A percentile compares a stretch with the other conserved stretches of the same genome.
phyloP scores from a whole-genome alignment of 1,284 basidiomycete genomes.

The Rhodotorula glutinis region DNA sequence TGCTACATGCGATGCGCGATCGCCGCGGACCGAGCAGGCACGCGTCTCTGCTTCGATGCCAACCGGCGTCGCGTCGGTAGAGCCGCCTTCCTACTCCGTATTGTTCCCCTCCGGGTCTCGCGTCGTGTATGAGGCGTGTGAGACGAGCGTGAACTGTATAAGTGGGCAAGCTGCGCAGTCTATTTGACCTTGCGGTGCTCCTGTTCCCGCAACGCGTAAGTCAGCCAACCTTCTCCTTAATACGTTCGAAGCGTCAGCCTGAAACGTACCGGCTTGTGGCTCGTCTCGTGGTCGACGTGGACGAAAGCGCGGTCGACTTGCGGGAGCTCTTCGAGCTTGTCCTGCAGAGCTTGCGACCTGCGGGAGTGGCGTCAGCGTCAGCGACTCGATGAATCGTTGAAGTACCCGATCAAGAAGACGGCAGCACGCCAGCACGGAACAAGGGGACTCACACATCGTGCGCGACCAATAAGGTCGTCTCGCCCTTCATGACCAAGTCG shows the following conservation, averaged over 20 bases:
- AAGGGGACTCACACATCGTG: slow-evolving; percentile 59
- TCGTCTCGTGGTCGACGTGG: slow-evolving; percentile 88
- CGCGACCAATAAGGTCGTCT: slow-evolving; percentile 83
- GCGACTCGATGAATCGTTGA: background rate
- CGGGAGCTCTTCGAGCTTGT: slow-evolving; percentile 87
- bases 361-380: too few species aligned
- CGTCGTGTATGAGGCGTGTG: too few species aligned
- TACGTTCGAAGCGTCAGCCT: background rate
- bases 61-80: too few species aligned
- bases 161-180: too few species aligned
- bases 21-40: too few species aligned
- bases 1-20: too few species aligned
- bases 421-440: background rate
- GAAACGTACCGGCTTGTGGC: slow-evolving; percentile 63
- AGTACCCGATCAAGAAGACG: background rate
- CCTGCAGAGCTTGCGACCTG: slow-evolving; percentile 83
- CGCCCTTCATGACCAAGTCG: slow-evolving; percentile 87
- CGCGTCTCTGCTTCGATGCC: too few species aligned
- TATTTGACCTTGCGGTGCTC: slow-evolving; percentile 40
- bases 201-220: background rate
- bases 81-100: too few species aligned
- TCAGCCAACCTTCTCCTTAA: background rate
- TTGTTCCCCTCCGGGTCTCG: too few species aligned
- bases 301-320: slow-evolving; percentile 75
- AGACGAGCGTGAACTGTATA: too few species aligned